Percentiles rank a stretch among this genome's conserved stretches.
Conservation (phyloP, 2,329 filamentous ascomycete species). For the Colletotrichum phormii region DNA sequence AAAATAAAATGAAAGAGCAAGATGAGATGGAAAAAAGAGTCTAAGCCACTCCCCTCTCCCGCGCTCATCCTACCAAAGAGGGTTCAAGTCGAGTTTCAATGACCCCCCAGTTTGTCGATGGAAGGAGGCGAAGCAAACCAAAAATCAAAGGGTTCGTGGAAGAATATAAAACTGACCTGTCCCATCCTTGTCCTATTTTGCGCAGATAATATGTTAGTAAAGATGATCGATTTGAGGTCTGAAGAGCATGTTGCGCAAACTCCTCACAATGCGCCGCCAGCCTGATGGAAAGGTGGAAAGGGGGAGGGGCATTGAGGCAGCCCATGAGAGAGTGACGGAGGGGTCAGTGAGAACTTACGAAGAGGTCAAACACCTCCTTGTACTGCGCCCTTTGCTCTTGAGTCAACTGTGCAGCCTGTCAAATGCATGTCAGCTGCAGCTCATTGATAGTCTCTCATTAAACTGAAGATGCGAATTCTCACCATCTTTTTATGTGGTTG, state of each 20-base stretch:
- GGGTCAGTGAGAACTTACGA: constrained; percentile 74
- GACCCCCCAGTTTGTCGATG: neutral
- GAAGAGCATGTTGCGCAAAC: neutral
- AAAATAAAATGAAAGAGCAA: neutral
- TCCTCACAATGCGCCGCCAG: constrained; percentile 9
- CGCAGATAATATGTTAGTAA: constrained; percentile 45
- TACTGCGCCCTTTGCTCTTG: constrained; percentile 99
- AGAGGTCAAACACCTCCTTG: constrained; percentile 99
- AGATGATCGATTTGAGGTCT: constrained; percentile 26
- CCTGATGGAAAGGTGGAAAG: constrained; percentile 21
- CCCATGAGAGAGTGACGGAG: neutral
- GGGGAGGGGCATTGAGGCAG: neutral
- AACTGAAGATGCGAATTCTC: neutral
- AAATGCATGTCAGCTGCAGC: neutral
- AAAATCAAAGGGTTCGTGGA: neutral
- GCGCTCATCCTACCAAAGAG: neutral
- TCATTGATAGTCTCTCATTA: neutral
- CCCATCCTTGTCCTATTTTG: constrained; percentile 83
- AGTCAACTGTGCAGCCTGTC: constrained; percentile 65
- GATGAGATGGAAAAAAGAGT: constrained; percentile 27
- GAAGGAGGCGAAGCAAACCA: constrained; percentile 6
- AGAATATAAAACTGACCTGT: constrained; percentile 74
- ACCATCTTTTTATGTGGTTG: constrained; percentile 27
- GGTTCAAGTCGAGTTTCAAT: constrained; percentile 15
- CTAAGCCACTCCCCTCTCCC: constrained; percentile 21